A percentile compares a stretch with the other conserved stretches of the same genome.
phyloP scores from a whole-genome alignment of 2,329 filamentous ascomycete species.

The Colletotrichum cuscutae region DNA sequence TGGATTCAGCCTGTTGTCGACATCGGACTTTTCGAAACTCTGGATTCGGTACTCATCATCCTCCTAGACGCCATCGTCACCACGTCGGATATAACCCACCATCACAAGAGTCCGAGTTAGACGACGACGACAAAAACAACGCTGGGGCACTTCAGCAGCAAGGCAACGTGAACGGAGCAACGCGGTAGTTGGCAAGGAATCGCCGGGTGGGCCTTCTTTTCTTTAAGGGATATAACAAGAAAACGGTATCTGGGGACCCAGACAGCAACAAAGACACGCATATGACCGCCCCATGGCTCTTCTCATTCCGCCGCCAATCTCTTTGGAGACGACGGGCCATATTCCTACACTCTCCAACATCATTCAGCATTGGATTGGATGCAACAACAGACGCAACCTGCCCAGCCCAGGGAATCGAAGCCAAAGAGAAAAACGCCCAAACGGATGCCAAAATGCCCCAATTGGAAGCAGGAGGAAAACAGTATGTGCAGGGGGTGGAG shows the following conservation, averaged over 20 bases:
- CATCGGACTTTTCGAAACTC: not conserved
- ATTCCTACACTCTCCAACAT: conserved; percentile 14
- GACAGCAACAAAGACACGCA: conserved; percentile 16
- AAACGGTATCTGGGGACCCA: not conserved
- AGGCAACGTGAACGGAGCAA: not conserved
- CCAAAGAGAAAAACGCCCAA: conserved; percentile 13
- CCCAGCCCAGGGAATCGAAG: not conserved
- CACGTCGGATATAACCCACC: not conserved
- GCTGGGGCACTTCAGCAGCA: not conserved
- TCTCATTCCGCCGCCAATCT: not conserved
- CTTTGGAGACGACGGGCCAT: not conserved
- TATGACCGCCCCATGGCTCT: conserved; percentile 8
- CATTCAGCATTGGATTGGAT: not conserved
- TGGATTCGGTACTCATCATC: not conserved
- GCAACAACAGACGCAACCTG: conserved; percentile 11
- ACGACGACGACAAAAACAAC: not conserved
- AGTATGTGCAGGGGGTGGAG: conserved; percentile 20
- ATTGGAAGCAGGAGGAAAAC: not conserved
- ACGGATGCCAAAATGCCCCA: conserved; percentile 20
- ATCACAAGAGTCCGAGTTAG: not conserved
- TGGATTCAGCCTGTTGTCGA: not conserved
- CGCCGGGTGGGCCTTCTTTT: conserved; percentile 5
- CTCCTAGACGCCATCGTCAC: not conserved
- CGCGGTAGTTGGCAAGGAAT: not conserved
- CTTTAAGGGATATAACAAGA: conserved; percentile 18